A percentile compares a stretch with the other conserved stretches of the same genome.
phyloP scores from a whole-genome alignment of 495 filamentous ascomycete species.

The Parmelia sp. region DNA sequence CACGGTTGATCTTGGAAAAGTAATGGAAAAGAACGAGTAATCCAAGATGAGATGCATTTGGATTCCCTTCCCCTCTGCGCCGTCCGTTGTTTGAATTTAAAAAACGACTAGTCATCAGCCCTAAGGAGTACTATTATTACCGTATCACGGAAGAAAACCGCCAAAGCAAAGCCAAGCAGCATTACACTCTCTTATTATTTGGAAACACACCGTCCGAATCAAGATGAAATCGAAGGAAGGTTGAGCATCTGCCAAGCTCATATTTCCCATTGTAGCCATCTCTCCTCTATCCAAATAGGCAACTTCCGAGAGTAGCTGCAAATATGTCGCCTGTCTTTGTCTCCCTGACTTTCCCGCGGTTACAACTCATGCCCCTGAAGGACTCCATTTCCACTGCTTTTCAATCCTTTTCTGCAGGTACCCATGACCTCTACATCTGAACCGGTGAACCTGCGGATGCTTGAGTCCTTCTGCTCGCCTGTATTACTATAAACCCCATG shows the following conservation, averaged over 20 bases:
- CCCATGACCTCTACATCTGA: neutral
- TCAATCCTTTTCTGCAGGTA: neutral
- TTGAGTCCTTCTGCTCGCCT: neutral
- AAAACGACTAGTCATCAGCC: conserved; percentile 10
- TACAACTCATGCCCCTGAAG: neutral
- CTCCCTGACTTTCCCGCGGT: neutral
- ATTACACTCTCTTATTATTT: neutral
- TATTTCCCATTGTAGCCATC: neutral
- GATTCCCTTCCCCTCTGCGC: conserved; percentile 4
- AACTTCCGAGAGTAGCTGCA: neutral
- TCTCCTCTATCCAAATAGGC: neutral
- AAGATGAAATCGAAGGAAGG: neutral
- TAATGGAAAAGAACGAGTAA: no score
- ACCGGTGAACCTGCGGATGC: neutral
- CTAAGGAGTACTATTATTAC: conserved; percentile 6
- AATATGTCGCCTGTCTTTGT: neutral
- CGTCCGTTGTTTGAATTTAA: conserved; percentile 7
- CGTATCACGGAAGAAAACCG: neutral
- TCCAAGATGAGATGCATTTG: no score
- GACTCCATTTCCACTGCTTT: neutral
- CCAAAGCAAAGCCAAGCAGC: neutral
- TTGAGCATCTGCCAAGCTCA: neutral
- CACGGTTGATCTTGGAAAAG: neutral
- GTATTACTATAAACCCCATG: neutral
- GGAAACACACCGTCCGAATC: neutral